phyloP scores from a whole-genome alignment of 148 eudicot genomes.

The Rhododendron molle region DNA sequence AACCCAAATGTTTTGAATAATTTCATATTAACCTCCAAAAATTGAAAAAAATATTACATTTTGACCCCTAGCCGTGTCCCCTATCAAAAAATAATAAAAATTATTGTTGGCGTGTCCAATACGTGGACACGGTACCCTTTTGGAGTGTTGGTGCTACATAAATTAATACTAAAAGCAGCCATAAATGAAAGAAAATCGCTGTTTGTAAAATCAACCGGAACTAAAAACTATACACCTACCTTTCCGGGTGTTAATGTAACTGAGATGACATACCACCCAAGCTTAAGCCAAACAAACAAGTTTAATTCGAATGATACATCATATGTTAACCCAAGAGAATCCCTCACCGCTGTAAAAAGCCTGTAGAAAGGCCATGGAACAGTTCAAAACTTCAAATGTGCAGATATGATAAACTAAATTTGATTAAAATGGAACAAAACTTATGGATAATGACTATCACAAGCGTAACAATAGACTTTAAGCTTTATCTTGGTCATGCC shows the following conservation, averaged over 20 bases:
- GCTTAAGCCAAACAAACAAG: constrained; percentile 81
- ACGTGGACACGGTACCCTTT: too few relatives aligned
- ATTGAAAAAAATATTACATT: too few relatives aligned
- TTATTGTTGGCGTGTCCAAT: too few relatives aligned
- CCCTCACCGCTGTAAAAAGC: constrained; percentile 95
- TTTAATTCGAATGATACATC: constrained; percentile 90
- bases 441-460: not conserved
- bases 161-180: not conserved
- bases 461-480: not conserved
- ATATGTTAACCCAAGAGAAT: constrained; percentile 94
- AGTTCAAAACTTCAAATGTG: not conserved
- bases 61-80: too few relatives aligned
- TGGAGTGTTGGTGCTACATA: too few relatives aligned
- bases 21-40: too few relatives aligned
- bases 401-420: not conserved
- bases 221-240: constrained; percentile 38
- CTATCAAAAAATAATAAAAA: too few relatives aligned
- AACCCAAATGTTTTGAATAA: too few relatives aligned
- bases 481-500: not conserved
- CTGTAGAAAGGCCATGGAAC: constrained; percentile 28
- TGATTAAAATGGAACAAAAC: not conserved
- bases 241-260: constrained; percentile 93
- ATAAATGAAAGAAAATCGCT: not conserved
- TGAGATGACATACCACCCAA: constrained; percentile 98
- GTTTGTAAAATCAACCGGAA: not conserved